Evolutionary conservation across 192 early-diverging fungal species (phyloP).

Genomic region (Thamnidium elegans): DNA sequence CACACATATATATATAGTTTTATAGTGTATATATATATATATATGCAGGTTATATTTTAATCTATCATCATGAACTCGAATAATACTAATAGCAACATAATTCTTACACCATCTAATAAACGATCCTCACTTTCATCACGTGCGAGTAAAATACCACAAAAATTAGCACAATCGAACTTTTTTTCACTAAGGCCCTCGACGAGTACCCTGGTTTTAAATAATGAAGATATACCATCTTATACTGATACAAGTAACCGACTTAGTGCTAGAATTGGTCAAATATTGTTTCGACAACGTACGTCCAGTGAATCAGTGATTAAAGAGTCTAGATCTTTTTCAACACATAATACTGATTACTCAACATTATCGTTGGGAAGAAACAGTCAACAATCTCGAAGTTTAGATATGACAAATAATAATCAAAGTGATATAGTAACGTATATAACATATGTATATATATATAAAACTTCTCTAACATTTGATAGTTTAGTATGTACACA

Average conservation of each 20-base stretch:
- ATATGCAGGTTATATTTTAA: neutral
- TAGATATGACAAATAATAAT: too few species aligned
- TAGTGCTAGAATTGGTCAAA: constrained; percentile 6
- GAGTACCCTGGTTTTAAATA: neutral
- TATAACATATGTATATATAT: too few species aligned
- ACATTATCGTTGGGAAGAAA: neutral
- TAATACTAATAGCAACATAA: neutral
- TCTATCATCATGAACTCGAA: neutral
- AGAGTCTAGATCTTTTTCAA: constrained; percentile 6
- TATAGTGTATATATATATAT: neutral
- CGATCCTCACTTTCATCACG: constrained; percentile 16
- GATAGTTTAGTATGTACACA: too few species aligned
- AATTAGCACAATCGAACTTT: constrained; percentile 9
- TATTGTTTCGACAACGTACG: neutral
- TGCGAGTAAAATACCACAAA: constrained; percentile 21
- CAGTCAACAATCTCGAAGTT: too few species aligned
- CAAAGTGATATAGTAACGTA: too few species aligned
- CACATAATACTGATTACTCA: neutral
- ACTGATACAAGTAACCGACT: neutral
- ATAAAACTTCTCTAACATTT: too few species aligned
- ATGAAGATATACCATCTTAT: neutral
- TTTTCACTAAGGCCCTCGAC: constrained; percentile 11
- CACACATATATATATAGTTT: neutral
- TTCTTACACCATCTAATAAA: neutral
- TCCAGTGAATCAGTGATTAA: constrained; percentile 4